These are phyloP conservation scores for Cyberlindnera americana DNA, from an alignment of 805 yeast genomes.

Conservation along the genomic window DNA sequence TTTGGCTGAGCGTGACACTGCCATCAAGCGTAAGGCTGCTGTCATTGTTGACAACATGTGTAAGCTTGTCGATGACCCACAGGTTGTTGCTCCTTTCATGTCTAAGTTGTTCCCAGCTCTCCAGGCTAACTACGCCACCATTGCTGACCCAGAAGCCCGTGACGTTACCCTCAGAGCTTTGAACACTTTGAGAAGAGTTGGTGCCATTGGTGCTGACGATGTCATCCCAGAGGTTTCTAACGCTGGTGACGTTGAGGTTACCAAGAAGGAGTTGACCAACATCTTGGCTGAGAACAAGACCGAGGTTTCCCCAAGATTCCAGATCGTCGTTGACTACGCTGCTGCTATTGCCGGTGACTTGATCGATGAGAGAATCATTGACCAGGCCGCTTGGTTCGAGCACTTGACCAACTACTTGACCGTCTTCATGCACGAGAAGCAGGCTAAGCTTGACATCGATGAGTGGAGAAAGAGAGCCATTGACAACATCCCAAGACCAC, in stretches of 20 bases:
- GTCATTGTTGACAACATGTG: slow-evolving; percentile 99
- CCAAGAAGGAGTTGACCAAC: slow-evolving; percentile 74
- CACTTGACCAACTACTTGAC: slow-evolving; percentile 92
- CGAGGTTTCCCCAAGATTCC: slow-evolving; percentile 71
- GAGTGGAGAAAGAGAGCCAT: slow-evolving; percentile 94
- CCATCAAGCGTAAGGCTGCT: slow-evolving; percentile 99
- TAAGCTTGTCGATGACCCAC: slow-evolving; percentile 99
- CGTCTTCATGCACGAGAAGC: slow-evolving; percentile 89
- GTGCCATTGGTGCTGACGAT: slow-evolving; percentile 90
- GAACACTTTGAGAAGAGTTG: slow-evolving; percentile 97
- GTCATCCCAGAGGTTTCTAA: slow-evolving; percentile 94
- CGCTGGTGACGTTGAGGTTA: slow-evolving; percentile 95
- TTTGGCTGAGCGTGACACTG: slow-evolving; percentile 99
- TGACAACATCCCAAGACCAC: slow-evolving; percentile 97
- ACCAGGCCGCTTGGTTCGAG: slow-evolving; percentile 87
- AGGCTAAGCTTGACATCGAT: slow-evolving; percentile 87
- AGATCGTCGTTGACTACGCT: slow-evolving; percentile 70
- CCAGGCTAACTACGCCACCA: slow-evolving; percentile 88
- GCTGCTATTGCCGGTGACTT: slow-evolving; percentile 98
- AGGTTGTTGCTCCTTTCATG: slow-evolving; percentile 99
- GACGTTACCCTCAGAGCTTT: slow-evolving; percentile 96
- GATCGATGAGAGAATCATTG: slow-evolving; percentile 95
- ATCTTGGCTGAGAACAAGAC: slow-evolving; percentile 63
- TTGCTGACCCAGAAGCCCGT: slow-evolving; percentile 99
- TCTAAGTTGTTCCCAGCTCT: slow-evolving; percentile 92